Percentiles rank a stretch among this genome's conserved stretches.
phyloP scores from a whole-genome alignment of 306 rosid species.

The Trichosanthes cucumerina region DNA sequence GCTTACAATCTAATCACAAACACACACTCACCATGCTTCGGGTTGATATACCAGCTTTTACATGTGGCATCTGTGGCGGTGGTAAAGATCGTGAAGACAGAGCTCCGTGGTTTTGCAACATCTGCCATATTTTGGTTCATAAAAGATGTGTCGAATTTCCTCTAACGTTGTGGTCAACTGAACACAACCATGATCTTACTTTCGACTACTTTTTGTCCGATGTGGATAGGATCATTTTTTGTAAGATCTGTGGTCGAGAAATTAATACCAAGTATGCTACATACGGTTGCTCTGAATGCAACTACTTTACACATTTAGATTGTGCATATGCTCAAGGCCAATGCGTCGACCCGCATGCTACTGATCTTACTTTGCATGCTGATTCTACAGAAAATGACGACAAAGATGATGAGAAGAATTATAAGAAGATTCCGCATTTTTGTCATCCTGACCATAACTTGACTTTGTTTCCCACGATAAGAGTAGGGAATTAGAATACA shows the following conservation, averaged over 20 bases:
- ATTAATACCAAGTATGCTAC: background rate
- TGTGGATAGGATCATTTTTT: background rate
- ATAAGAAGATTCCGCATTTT: background rate
- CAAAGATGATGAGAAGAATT: too few relatives aligned
- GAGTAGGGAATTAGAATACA: background rate
- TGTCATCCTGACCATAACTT: background rate
- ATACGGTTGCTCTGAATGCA: background rate
- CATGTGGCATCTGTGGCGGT: background rate
- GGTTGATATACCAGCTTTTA: background rate
- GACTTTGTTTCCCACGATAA: background rate
- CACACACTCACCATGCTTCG: background rate
- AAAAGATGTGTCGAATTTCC: background rate
- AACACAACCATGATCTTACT: background rate
- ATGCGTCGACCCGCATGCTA: background rate
- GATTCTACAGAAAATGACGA: too few relatives aligned
- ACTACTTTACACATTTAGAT: background rate
- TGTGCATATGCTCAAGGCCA: background rate
- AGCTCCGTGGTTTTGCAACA: background rate
- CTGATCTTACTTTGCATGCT: too few relatives aligned
- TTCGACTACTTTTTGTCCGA: background rate
- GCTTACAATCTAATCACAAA: background rate
- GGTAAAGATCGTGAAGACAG: too few relatives aligned
- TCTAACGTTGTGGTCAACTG: background rate
- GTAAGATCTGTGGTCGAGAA: background rate
- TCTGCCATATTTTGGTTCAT: too few relatives aligned